phyloP scores from a whole-genome alignment of 768 basidiomycete genomes.

The Psilocybe azurescens region DNA sequence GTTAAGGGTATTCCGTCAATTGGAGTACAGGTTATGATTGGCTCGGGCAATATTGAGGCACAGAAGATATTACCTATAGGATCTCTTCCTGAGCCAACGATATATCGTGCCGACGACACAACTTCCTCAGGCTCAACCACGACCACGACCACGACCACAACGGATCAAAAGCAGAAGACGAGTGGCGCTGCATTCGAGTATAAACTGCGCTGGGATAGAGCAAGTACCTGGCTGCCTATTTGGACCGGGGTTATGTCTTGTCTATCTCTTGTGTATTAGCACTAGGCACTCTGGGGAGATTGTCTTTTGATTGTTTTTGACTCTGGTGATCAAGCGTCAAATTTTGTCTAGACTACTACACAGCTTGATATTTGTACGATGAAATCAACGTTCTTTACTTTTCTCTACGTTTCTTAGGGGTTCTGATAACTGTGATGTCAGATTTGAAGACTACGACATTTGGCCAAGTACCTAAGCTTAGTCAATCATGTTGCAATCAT shows the following conservation, averaged over 20 bases:
- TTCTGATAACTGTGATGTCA: no score
- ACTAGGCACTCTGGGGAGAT: no score
- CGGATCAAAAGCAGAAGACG: not conserved
- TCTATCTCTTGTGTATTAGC: not conserved
- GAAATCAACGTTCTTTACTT: no score
- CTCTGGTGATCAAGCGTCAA: no score
- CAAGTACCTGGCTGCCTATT: not conserved
- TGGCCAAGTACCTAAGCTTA: no score
- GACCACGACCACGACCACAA: not conserved
- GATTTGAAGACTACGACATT: no score
- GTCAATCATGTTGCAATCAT: no score
- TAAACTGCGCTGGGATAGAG: not conserved
- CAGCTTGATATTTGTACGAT: no score
- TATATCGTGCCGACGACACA: constrained; percentile 16
- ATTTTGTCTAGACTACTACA: no score
- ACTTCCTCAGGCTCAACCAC: not conserved
- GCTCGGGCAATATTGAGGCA: constrained; percentile 67
- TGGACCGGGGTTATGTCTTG: not conserved
- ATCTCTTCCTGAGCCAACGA: constrained; percentile 38
- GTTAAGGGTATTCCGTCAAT: constrained; percentile 78
- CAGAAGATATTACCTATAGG: constrained; percentile 49
- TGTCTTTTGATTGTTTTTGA: no score
- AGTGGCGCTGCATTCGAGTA: not conserved
- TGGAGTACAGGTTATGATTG: constrained; percentile 75
- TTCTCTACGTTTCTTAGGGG: no score